Percentiles rank a stretch among this genome's conserved stretches.
Conservation (phyloP, 1,284 basidiomycete species). For the Malassezia nana region DNA sequence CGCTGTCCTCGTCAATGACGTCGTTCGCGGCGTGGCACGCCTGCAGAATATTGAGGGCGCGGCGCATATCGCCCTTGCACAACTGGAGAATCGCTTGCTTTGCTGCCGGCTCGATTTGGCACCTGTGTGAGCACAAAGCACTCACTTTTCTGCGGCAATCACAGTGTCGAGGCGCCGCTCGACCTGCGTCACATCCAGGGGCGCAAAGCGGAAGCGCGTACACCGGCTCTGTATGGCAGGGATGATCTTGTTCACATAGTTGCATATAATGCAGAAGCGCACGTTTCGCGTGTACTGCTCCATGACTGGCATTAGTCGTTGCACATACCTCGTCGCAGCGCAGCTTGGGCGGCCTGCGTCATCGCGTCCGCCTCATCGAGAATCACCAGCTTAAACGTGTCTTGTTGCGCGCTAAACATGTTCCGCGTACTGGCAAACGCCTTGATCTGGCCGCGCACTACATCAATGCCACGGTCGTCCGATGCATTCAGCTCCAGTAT, state of each 20-base stretch:
- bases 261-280: slow-evolving; percentile 98
- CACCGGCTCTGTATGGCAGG: slow-evolving; percentile 98
- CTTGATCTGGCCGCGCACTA: slow-evolving; percentile 96
- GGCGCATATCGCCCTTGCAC: slow-evolving; percentile 91
- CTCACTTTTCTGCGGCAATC: slow-evolving; percentile 70
- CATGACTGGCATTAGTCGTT: slow-evolving; percentile 58
- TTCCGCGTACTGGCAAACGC: slow-evolving; percentile 94
- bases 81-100: slow-evolving; percentile 80
- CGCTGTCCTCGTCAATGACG: slow-evolving; percentile 69
- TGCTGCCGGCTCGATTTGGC: slow-evolving; percentile 75
- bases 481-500: slow-evolving; percentile 97
- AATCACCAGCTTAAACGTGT: slow-evolving; percentile 81
- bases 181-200: slow-evolving; percentile 74
- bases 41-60: slow-evolving; percentile 89
- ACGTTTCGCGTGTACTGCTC: slow-evolving; percentile 99
- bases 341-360: slow-evolving; percentile 94
- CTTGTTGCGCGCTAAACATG: slow-evolving; percentile 51
- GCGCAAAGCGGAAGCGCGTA: slow-evolving; percentile 90
- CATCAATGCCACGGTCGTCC: slow-evolving; percentile 94
- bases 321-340: slow-evolving; percentile 64
- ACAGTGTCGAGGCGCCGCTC: slow-evolving; percentile 71
- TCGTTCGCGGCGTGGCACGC: slow-evolving; percentile 96
- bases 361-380: slow-evolving; percentile 99
- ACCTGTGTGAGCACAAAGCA: slow-evolving; percentile 53
- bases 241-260: slow-evolving; percentile 99